Evolutionary conservation across 1,284 basidiomycete genomes (phyloP), one percentile per base, ranked within the genome.

Genomic region (Pisolithus thermaeus): DNA sequence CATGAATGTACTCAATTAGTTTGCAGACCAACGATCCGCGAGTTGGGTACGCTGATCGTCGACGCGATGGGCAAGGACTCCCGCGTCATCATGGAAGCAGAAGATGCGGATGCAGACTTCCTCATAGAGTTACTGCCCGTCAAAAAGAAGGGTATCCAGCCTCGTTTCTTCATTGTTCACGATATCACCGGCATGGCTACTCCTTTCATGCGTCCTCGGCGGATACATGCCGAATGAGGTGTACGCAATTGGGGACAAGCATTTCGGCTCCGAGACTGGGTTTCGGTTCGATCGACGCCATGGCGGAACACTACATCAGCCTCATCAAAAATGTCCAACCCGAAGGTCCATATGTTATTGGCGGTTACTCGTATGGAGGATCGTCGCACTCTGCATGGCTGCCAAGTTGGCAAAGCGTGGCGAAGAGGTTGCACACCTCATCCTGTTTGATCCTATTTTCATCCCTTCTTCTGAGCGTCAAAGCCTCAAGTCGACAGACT

Each of bases 191-290:
- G 63, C 41, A 66, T 64, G 61, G 63, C 58, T 8, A 64, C 63
- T 3, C 63, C 63, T 1, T 67, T 59, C 53, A 65, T 67, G 63
- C 58, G 63, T 12, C n/a, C 63, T 65, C 22, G 65, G 63, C 12
- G 61, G 61, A 25, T 67, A 61, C 50, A 66, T 64, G 63, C 63
- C 63, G 0, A 65, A 55, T 43, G 64, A 66, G 58, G 65, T 66
- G 61, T 64, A 66, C 32, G 63, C 63, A 6, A 65, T 64, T 18
- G 64, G 64, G 23, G 63, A 64, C 53, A 63, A 56, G 27, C 56
- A 64, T 46, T 66, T 64, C 36, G 63, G 63, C 22, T 66, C 59
- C 5, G 38, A 59, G n/a, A 61, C 55, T 0, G n/a, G 63, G 63
- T 32, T 66, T 64, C 54, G 53, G 57, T n/a, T 51, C 61, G 16